Percentiles rank a stretch among this genome's conserved stretches.
Conservation (phyloP, 805 yeast species). For the Candida bentonensis region DNA sequence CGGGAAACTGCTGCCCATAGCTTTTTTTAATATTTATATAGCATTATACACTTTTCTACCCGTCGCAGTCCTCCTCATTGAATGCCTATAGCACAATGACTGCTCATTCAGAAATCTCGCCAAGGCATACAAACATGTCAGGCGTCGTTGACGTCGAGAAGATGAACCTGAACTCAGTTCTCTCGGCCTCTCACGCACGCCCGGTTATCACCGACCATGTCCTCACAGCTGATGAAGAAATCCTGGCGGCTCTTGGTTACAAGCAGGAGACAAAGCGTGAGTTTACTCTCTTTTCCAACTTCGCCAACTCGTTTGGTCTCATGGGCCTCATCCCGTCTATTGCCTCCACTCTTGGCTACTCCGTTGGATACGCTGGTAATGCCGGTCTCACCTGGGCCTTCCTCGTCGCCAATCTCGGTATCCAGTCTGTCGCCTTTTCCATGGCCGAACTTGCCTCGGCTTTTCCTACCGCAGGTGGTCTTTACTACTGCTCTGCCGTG, state of each 20-base stretch:
- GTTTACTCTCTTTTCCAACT: slow-evolving; percentile 46
- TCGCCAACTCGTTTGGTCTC: slow-evolving; percentile 50
- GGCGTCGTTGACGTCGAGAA: not conserved
- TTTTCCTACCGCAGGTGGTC: slow-evolving; percentile 65
- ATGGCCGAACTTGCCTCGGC: slow-evolving; percentile 58
- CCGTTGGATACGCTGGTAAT: slow-evolving; percentile 42
- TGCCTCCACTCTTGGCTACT: slow-evolving; percentile 37
- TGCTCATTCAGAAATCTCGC: not conserved
- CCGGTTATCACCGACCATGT: not conserved
- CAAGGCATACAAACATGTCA: not conserved
- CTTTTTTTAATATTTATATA: no score
- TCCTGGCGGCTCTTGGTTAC: slow-evolving; percentile 35
- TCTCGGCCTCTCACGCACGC: not conserved
- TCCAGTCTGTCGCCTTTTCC: slow-evolving; percentile 39
- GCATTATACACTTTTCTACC: no score
- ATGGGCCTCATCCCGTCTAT: slow-evolving; percentile 55
- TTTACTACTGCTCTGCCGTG: slow-evolving; percentile 32
- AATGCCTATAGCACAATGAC: no score
- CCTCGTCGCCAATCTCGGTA: slow-evolving; percentile 40
- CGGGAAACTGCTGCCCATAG: no score
- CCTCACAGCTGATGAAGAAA: slow-evolving; percentile 28
- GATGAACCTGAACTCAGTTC: not conserved
- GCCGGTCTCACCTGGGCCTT: slow-evolving; percentile 54
- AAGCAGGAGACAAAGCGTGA: slow-evolving; percentile 46
- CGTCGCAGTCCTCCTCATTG: no score